Evolutionary conservation across 139 green algal genomes (phyloP).

Genomic region (Tetradesmus lagerheimii): DNA sequence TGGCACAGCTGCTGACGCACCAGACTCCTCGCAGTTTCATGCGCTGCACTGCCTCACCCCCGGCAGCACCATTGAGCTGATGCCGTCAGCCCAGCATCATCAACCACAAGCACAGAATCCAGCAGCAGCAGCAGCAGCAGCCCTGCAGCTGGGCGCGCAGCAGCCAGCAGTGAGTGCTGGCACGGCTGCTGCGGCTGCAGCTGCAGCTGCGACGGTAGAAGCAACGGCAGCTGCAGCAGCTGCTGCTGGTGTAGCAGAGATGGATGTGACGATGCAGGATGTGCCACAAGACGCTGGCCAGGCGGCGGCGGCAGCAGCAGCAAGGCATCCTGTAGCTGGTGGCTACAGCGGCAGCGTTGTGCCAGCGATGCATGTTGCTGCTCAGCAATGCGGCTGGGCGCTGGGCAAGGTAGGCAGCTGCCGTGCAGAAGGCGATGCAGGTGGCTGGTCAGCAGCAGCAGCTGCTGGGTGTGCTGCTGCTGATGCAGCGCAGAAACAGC

Average conservation of each 20-base stretch:
- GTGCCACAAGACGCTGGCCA: background rate
- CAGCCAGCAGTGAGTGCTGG: background rate
- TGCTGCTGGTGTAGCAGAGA: background rate
- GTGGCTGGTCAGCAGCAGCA: background rate
- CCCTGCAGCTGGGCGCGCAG: background rate
- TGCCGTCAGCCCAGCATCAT: background rate
- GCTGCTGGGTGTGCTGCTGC: background rate
- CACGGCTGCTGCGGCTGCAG: background rate
- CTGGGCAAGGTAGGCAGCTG: background rate
- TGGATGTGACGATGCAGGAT: background rate
- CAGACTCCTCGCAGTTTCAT: background rate
- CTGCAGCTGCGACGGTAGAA: background rate
- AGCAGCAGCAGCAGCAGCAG: background rate
- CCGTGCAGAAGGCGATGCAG: background rate
- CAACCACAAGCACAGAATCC: background rate
- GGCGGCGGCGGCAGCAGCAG: background rate
- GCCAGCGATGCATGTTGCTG: background rate
- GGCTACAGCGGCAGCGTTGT: background rate
- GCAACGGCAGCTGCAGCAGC: background rate
- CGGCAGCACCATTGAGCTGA: background rate
- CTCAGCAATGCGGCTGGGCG: background rate
- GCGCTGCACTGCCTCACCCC: background rate
- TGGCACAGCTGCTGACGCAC: background rate
- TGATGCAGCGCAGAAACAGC: slow-evolving; percentile 11
- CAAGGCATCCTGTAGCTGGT: slow-evolving; percentile 2